Evolutionary conservation across 2,329 filamentous ascomycete species (phyloP), one percentile per base, ranked within the genome.

Genomic region (Myriosclerotinia scirpicola): DNA sequence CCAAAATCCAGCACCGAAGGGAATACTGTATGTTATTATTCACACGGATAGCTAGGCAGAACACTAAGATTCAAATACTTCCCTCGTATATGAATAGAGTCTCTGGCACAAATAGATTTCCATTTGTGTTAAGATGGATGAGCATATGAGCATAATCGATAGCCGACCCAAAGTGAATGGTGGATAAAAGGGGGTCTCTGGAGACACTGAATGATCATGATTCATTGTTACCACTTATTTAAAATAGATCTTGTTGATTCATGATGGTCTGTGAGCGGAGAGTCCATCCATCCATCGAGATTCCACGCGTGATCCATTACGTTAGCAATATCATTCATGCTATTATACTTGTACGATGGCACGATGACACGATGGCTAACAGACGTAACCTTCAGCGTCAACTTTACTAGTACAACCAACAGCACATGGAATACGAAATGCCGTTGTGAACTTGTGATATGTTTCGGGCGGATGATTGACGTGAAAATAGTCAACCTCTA

Each of bases 401-500:
- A 50, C 17, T 3, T 6, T 34, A 34, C 30, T 34, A 3, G 11
- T 50, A 48, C 58, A 60, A 20, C 44, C 44, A 60, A 50, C 44
- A 50, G 15, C 6, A 50, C 58, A 26, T 26, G 6, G n/a, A 20
- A 50, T 12, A 8, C 12, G 30, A 8, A n/a, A 50, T 26, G 30
- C 38, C 15, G n/a, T 50, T 61, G 30, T n/a, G n/a, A n/a, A n/a
- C n/a, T n/a, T n/a, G n/a, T 61, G 12, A 60, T 61, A 50, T 61
- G n/a, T 50, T 17, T 61, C 46, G 38, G 44, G 58, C 12, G 58
- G 30, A 26, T 36, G 22, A 50, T 50, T 50, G n/a, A 30, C 20
- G 58, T 61, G 58, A 20, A n/a, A 1, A 38, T 38, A 14, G 30
- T 38, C 58, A 38, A 26, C 58, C 58, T 61, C 30, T 61, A 44